These are phyloP conservation scores for Canna indica DNA, from an alignment of 176 grass and related monocot genomes.

Conservation along the genomic window DNA sequence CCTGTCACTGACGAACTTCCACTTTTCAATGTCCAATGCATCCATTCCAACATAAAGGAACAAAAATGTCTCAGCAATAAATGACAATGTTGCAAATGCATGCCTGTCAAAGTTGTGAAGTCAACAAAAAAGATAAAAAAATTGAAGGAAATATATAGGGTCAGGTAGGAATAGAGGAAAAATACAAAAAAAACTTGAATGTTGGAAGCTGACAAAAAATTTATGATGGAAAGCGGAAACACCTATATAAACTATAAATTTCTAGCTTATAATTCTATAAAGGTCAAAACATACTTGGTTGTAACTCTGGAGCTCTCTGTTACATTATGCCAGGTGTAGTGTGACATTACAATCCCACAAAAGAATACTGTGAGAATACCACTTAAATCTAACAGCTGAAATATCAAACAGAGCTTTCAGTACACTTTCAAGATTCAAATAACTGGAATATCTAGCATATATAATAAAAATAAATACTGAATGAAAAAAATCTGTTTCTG, in stretches of 20 bases:
- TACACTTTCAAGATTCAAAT: neutral
- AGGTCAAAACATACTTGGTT: conserved; percentile 59
- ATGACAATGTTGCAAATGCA: conserved; percentile 90
- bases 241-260: too few species aligned
- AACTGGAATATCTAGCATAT: neutral
- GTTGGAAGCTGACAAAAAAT: neutral
- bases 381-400: conserved; percentile 82
- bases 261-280: neutral
- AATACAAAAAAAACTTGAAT: neutral
- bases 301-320: conserved; percentile 98
- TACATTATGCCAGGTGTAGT: conserved; percentile 99
- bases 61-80: conserved; percentile 89
- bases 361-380: conserved; percentile 98
- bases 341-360: conserved; percentile 97
- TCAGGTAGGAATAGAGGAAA: neutral
- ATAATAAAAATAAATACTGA: neutral
- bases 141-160: neutral
- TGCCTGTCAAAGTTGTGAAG: conserved; percentile 37
- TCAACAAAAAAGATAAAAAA: neutral
- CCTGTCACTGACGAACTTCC: conserved; percentile 84
- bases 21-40: conserved; percentile 95
- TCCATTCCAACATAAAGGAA: conserved; percentile 99
- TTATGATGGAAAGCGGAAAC: neutral
- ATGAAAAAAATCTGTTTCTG: neutral
- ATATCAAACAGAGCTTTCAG: conserved; percentile 13